Percentiles rank a stretch among this genome's conserved stretches.
Evolutionary conservation across 192 early-diverging fungal species (phyloP).

Genomic region (Entophlyctis helioformis): DNA sequence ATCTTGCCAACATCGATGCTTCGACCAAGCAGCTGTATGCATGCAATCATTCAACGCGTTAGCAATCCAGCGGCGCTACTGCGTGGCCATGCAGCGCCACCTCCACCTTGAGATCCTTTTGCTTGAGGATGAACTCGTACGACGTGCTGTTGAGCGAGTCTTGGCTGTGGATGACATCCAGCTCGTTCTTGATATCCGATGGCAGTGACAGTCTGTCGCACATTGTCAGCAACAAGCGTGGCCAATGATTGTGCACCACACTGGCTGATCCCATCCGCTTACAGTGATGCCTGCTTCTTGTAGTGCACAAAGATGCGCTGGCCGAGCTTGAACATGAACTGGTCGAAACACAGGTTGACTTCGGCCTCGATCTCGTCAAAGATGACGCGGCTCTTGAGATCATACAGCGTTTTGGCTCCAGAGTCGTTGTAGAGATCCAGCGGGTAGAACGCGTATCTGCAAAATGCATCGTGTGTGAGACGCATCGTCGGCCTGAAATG

Average conservation of each 20-base stretch:
- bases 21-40: slow-evolving; percentile 31
- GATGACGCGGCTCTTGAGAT: slow-evolving; percentile 28
- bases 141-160: too few species aligned
- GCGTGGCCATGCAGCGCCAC: not conserved
- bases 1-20: slow-evolving; percentile 23
- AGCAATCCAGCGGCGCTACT: too few species aligned
- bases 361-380: slow-evolving; percentile 46
- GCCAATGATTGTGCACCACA: too few species aligned
- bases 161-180: too few species aligned
- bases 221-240: too few species aligned
- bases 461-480: not conserved
- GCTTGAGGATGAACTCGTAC: slow-evolving; percentile 20
- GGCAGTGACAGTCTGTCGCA: too few species aligned
- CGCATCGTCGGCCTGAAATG: too few species aligned
- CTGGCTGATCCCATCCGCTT: too few species aligned
- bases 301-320: slow-evolving; percentile 32
- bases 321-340: slow-evolving; percentile 29
- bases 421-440: slow-evolving; percentile 44
- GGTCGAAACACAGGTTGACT: slow-evolving; percentile 42
- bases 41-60: too few species aligned
- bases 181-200: slow-evolving; percentile 10
- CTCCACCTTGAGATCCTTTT: slow-evolving; percentile 11
- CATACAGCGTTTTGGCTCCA: slow-evolving; percentile 17
- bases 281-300: slow-evolving; percentile 10
- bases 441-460: slow-evolving; percentile 23